A percentile compares a stretch with the other conserved stretches of the same genome.
These are phyloP conservation scores for Coccomyxa subellipsoidea DNA, from an alignment of 163 green algal genomes.

Conservation along the genomic window DNA sequence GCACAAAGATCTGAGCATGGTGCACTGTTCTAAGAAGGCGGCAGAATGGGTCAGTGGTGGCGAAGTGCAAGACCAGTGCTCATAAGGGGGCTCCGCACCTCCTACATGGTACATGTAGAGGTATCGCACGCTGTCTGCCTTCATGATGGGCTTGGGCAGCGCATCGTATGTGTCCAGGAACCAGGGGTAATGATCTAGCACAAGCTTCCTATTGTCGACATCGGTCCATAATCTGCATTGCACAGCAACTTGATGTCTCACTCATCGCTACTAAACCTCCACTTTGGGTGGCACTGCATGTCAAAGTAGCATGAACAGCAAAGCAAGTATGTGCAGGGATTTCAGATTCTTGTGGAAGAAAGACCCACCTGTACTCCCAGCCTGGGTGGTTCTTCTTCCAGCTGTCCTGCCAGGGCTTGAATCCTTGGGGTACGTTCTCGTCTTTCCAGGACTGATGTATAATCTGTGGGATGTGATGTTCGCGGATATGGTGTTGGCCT, in stretches of 20 bases:
- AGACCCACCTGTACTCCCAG: slow-evolving; percentile 20
- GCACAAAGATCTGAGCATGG: too few relatives aligned
- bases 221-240: slow-evolving; percentile 25
- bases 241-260: neutral
- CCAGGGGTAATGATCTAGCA: slow-evolving; percentile 24
- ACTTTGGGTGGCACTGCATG: too few relatives aligned
- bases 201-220: slow-evolving; percentile 19
- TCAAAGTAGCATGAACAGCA: neutral
- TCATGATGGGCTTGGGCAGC: slow-evolving; percentile 20
- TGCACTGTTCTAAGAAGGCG: too few relatives aligned
- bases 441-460: slow-evolving; percentile 18
- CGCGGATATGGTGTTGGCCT: neutral
- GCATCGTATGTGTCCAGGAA: slow-evolving; percentile 20
- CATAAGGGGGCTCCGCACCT: neutral
- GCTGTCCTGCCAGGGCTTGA: slow-evolving; percentile 17
- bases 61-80: neutral
- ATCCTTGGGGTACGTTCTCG: neutral
- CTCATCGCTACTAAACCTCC: too few relatives aligned
- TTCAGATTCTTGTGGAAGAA: neutral
- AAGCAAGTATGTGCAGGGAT: neutral
- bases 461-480: slow-evolving; percentile 6
- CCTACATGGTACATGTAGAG: slow-evolving; percentile 25
- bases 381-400: slow-evolving; percentile 22
- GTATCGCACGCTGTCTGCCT: slow-evolving; percentile 18
- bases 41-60: too few relatives aligned